Percentiles rank a stretch among this genome's conserved stretches.
Evolutionary conservation across 2,329 filamentous ascomycete genomes (phyloP).

Genomic region (Waltergamsia citrina): DNA sequence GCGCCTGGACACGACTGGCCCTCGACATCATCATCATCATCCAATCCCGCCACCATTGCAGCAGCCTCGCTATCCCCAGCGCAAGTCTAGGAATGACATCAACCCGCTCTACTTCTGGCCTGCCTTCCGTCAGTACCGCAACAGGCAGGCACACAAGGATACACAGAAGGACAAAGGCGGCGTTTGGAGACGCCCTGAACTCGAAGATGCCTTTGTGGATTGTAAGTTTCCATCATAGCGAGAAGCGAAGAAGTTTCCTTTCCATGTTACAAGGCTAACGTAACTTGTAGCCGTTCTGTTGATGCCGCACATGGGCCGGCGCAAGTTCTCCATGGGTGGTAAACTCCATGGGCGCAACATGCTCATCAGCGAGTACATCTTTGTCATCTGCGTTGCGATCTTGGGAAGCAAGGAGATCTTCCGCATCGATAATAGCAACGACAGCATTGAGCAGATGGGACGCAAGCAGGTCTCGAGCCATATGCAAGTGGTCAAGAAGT

Average conservation of each 20-base stretch:
- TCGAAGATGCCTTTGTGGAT: slow-evolving; percentile 60
- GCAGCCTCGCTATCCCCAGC: slow-evolving; percentile 22
- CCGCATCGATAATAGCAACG: slow-evolving; percentile 31
- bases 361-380: slow-evolving; percentile 61
- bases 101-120: slow-evolving; percentile 55
- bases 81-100: slow-evolving; percentile 24
- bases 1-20: slow-evolving; percentile 20
- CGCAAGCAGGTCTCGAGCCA: slow-evolving; percentile 62
- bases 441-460: slow-evolving; percentile 35
- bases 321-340: slow-evolving; percentile 56
- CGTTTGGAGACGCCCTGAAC: slow-evolving; percentile 38
- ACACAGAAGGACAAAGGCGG: slow-evolving; percentile 50
- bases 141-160: slow-evolving; percentile 55
- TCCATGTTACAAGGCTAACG: not conserved
- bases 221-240: slow-evolving; percentile 34
- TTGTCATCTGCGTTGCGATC: slow-evolving; percentile 25
- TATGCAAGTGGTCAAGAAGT: slow-evolving; percentile 61
- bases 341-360: slow-evolving; percentile 60
- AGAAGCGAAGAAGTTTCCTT: no score
- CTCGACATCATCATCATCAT: slow-evolving; percentile 1
- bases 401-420: slow-evolving; percentile 32
- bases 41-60: not conserved
- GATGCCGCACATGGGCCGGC: slow-evolving; percentile 56
- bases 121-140: slow-evolving; percentile 56
- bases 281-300: slow-evolving; percentile 45